Evolutionary conservation across 2,329 filamentous ascomycete species (phyloP), one percentile per base, ranked within the genome.

Genomic region (Ophiostoma tasmaniense): DNA sequence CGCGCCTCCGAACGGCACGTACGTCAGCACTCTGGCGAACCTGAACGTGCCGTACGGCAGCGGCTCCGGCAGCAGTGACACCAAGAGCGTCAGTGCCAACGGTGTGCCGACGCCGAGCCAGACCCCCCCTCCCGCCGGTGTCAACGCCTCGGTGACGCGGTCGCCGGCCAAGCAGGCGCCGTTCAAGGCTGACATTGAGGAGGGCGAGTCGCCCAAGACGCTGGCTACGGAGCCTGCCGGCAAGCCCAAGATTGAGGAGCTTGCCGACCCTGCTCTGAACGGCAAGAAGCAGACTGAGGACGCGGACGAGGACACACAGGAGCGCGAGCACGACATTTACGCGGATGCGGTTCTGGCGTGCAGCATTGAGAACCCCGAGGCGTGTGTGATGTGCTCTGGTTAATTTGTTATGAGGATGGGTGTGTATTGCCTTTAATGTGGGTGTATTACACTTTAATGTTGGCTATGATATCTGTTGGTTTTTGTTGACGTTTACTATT

Each of bases 301-400:
- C 74, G 84, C 84, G 64, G 85, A 90, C 70, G 84, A 87, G 30
- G 87, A 90, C 72, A 92, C 85, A 75, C 86, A 89, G 73, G 88
- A 90, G 73, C 87, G 91, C 13, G 93, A 97, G 79, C 87, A 87
- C 66, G 94, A 99, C 77, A 99, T 99, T 74, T 99, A 97, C 80
- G 94, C 94, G 0, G 91, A 98, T 74, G 92, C 93, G 70, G 93
- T 91, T 20, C 83, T 99, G 77, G 87, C 89, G 75, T 99, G 95
- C 84, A 97, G 93, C 81, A 98, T 99, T 79, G 93, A 98, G 78
- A 97, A 98, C 83, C 92, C 90, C 74, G 95, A 99, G 78, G 85
- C 90, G 65, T 99, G 95, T 78, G 78, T 97, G 73, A 98, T 99
- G 95, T 99, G 95, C 88, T 96, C 92, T 80, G 94, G 93, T 83